Evolutionary conservation across 768 basidiomycete species (phyloP), one percentile per base, ranked within the genome.

Genomic region (Sarcodon sp.): DNA sequence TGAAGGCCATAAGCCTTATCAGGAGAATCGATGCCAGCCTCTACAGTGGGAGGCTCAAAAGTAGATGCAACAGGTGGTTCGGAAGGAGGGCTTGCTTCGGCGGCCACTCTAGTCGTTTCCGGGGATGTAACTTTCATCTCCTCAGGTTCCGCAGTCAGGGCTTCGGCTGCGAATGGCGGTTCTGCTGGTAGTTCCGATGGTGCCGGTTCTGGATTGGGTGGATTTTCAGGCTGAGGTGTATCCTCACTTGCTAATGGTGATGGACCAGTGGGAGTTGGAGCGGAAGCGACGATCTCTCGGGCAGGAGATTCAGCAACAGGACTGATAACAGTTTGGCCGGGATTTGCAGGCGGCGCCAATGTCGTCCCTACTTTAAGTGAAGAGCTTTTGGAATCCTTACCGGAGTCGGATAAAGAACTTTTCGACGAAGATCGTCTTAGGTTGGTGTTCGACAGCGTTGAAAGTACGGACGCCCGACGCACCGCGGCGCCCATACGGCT

Each of bases 221-320:
- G 15, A 15, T 47, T 32, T 2, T 37, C 51, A 6, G 43, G 21
- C 6, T 43, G 45, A 33, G 54, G 7, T 15, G 43, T 10, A 16
- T 44, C 34, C 6, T 45, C 44, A 13, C 52, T 51, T 2, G 55
- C 48, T 6, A 64, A 57, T 5, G 55, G 62, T 1, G 59, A 64
- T 4, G 58, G 61, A 13, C 54, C 57, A 4, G 27, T 44, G 32
- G 33, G 50, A 27, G 54, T 38, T 33, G 54, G 46, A 36, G 50
- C 31, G 34, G 54, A 45, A 3, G 66, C 71, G 11, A 69, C 75
- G 7, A 68, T 72, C 55, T 80, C 79, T 21, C 79, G 71, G 7
- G 70, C 71, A 31, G 83, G 81, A 2, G 80, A 83, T 58, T 87
- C 84, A 1, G 76, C 69, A 50, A 87, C 83, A 3, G 84, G 81